These are phyloP conservation scores for Eremothecium coryli DNA, from an alignment of 1,139 yeast species.

Conservation along the genomic window DNA sequence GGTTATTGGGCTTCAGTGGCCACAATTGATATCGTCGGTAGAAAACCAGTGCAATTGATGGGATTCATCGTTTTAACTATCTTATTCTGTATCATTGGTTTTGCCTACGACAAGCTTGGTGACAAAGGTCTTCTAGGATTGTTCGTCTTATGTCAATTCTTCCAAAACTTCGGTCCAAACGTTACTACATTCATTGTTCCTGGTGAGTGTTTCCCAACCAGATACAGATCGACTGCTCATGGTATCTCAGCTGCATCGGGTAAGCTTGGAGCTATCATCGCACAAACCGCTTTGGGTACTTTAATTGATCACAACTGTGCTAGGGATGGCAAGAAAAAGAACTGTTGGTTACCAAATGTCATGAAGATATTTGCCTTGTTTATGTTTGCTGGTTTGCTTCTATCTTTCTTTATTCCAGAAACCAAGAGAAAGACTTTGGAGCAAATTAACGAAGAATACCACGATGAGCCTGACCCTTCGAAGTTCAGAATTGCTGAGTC, in stretches of 20 bases:
- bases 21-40: constrained; percentile 67
- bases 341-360: constrained; percentile 82
- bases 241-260: constrained; percentile 96
- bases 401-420: constrained; percentile 70
- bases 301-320: constrained; percentile 70
- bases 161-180: constrained; percentile 92
- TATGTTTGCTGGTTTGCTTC: constrained; percentile 68
- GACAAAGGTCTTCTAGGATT: constrained; percentile 62
- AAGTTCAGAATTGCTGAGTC: constrained; percentile 14
- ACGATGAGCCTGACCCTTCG: constrained; percentile 52
- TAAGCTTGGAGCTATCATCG: constrained; percentile 94
- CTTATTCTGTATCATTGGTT: constrained; percentile 57
- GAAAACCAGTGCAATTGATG: constrained; percentile 68
- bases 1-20: constrained; percentile 83
- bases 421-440: constrained; percentile 85
- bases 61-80: constrained; percentile 65
- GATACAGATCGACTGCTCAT: constrained; percentile 96
- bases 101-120: constrained; percentile 60
- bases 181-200: constrained; percentile 92
- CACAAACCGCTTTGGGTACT: constrained; percentile 85
- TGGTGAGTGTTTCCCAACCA: constrained; percentile 94
- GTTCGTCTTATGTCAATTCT: constrained; percentile 70
- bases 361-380: constrained; percentile 88
- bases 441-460: constrained; percentile 66
- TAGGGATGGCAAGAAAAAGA: constrained; percentile 35